phyloP scores from a whole-genome alignment of 1,139 yeast species.

The Blastobotrys raffinosifermentans region DNA sequence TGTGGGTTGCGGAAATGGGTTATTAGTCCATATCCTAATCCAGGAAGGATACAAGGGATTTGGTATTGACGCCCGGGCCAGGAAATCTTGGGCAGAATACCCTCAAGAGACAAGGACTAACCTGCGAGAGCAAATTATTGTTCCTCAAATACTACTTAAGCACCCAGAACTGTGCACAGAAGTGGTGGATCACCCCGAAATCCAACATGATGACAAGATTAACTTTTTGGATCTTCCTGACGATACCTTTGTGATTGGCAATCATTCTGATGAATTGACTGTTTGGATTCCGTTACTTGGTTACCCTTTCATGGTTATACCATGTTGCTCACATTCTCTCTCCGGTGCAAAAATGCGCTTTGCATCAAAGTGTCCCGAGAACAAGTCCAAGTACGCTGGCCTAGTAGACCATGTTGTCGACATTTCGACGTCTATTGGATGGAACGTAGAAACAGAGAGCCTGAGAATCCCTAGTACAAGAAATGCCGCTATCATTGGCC shows the following conservation, averaged over 20 bases:
- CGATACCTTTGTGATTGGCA: slow-evolving; percentile 81
- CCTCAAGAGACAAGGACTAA: slow-evolving; percentile 53
- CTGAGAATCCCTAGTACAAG: slow-evolving; percentile 91
- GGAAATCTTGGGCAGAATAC: slow-evolving; percentile 82
- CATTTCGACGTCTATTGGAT: slow-evolving; percentile 62
- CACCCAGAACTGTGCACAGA: slow-evolving; percentile 43
- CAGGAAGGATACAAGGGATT: slow-evolving; percentile 77
- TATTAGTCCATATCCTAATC: slow-evolving; percentile 66
- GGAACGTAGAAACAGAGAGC: slow-evolving; percentile 83
- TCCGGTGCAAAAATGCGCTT: slow-evolving; percentile 71
- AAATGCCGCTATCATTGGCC: slow-evolving; percentile 83
- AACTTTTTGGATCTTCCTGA: slow-evolving; percentile 48
- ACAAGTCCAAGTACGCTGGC: slow-evolving; percentile 69
- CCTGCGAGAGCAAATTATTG: slow-evolving; percentile 68
- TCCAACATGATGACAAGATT: slow-evolving; percentile 40
- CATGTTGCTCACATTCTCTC: slow-evolving; percentile 89
- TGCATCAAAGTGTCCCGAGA: slow-evolving; percentile 38
- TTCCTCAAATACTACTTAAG: slow-evolving; percentile 66
- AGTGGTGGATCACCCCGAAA: slow-evolving; percentile 12
- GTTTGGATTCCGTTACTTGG: slow-evolving; percentile 93
- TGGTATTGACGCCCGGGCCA: slow-evolving; percentile 84
- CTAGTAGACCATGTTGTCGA: slow-evolving; percentile 80
- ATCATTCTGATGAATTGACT: slow-evolving; percentile 92
- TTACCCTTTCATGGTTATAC: slow-evolving; percentile 83
- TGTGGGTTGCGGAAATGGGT: slow-evolving; percentile 93